Percentiles rank a stretch among this genome's conserved stretches.
Conservation (phyloP, 2,329 filamentous ascomycete genomes). For the Leptographium galeiforme region DNA sequence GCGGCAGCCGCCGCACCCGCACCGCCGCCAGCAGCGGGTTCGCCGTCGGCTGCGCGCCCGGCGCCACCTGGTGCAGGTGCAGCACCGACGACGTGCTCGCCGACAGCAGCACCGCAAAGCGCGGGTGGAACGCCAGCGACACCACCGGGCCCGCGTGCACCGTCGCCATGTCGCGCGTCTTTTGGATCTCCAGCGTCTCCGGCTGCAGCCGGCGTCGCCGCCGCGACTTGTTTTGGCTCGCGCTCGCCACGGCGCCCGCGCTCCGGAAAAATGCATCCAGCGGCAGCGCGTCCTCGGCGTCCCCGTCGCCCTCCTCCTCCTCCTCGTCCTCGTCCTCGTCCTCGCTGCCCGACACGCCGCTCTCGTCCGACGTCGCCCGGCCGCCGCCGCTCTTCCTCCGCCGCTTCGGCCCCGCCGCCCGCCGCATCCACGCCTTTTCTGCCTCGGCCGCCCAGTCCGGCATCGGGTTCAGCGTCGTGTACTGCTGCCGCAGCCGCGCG, state of each 20-base stretch:
- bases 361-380: background rate
- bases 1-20: conserved; percentile 71
- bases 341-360: background rate
- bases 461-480: conserved; percentile 43
- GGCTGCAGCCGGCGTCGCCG: conserved; percentile 65
- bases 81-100: conserved; percentile 76
- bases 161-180: conserved; percentile 72
- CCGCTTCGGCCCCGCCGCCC: conserved; percentile 16
- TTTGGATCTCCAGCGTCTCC: conserved; percentile 81
- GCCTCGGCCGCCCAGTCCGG: conserved; percentile 46
- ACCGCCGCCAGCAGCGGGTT: conserved; percentile 86
- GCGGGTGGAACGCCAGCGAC: conserved; percentile 79
- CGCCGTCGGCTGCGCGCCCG: conserved; percentile 58
- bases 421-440: conserved; percentile 35
- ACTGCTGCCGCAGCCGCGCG: conserved; percentile 67
- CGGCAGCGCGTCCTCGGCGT: conserved; percentile 48
- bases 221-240: conserved; percentile 15
- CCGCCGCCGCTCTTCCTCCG: background rate
- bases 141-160: conserved; percentile 67
- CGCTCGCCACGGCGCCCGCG: conserved; percentile 50
- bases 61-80: conserved; percentile 78
- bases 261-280: conserved; percentile 70
- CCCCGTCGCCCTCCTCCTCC: conserved; percentile 29
- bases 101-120: conserved; percentile 77
- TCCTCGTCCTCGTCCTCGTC: conserved; percentile 17